Percentiles rank a stretch among this genome's conserved stretches.
Evolutionary conservation across 495 filamentous ascomycete species (phyloP).

Genomic region (Penicillium bialowiezense): DNA sequence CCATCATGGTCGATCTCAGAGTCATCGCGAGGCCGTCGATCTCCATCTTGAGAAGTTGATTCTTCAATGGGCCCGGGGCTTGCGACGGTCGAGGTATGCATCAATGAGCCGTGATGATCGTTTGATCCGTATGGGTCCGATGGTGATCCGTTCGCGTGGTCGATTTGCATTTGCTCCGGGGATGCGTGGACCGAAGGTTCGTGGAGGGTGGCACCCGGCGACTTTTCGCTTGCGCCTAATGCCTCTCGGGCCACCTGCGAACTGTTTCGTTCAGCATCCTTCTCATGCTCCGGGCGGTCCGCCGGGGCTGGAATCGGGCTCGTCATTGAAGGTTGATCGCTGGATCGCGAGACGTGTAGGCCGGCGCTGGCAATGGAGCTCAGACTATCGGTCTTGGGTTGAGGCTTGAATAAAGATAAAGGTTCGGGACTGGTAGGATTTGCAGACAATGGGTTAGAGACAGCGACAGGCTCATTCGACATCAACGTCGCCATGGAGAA

Average conservation of each 20-base stretch:
- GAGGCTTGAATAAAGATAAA: slow-evolving; percentile 33
- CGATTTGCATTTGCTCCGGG: slow-evolving; percentile 47
- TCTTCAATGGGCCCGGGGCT: slow-evolving; percentile 49
- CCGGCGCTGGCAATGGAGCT: slow-evolving; percentile 47
- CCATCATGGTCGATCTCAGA: slow-evolving; percentile 43
- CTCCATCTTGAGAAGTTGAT: slow-evolving; percentile 41
- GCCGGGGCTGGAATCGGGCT: slow-evolving; percentile 24
- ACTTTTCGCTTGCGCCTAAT: slow-evolving; percentile 42
- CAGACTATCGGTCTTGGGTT: slow-evolving; percentile 41
- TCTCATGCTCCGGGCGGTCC: slow-evolving; percentile 37
- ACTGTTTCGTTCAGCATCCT: slow-evolving; percentile 37
- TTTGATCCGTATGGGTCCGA: slow-evolving; percentile 32
- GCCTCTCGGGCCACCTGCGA: slow-evolving; percentile 46
- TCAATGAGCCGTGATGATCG: slow-evolving; percentile 31
- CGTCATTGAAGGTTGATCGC: slow-evolving; percentile 34
- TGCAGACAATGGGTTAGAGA: slow-evolving; percentile 36
- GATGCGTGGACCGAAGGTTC: slow-evolving; percentile 30
- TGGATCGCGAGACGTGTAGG: slow-evolving; percentile 42
- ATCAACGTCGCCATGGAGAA: slow-evolving; percentile 49
- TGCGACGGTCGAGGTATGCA: slow-evolving; percentile 44
- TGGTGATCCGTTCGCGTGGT: slow-evolving; percentile 28
- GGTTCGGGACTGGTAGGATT: slow-evolving; percentile 32
- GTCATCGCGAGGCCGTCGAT: slow-evolving; percentile 36
- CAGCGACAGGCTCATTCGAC: slow-evolving; percentile 42
- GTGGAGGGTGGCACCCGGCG: slow-evolving; percentile 24